These are phyloP conservation scores for Coccomyxa subellipsoidea DNA, from an alignment of 163 green algal species.

Conservation along the genomic window DNA sequence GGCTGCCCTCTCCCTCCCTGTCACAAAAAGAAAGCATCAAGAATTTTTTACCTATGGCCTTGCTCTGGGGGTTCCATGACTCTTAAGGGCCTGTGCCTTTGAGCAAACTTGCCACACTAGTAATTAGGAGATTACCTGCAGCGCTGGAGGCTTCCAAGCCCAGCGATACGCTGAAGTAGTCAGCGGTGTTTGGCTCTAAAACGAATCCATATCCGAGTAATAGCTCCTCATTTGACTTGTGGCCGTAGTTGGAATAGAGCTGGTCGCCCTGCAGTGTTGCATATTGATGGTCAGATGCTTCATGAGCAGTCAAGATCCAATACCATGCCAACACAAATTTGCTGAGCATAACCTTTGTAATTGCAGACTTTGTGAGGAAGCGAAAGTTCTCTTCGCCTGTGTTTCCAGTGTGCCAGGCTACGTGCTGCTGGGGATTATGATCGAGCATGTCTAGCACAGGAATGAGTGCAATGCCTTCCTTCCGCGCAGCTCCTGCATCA, in stretches of 20 bases:
- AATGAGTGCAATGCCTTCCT: constrained; percentile 35
- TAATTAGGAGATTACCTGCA: neutral
- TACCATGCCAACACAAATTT: too few relatives aligned
- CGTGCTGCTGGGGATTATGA: constrained; percentile 33
- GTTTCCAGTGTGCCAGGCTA: constrained; percentile 48
- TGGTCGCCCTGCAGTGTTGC: constrained; percentile 32
- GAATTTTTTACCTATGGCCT: too few relatives aligned
- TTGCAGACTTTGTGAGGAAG: constrained; percentile 25
- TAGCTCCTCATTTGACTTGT: constrained; percentile 60
- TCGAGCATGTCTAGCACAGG: constrained; percentile 60
- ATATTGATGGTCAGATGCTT: too few relatives aligned
- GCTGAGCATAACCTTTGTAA: constrained; percentile 26
- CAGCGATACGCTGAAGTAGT: constrained; percentile 50
- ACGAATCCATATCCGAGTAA: constrained; percentile 59
- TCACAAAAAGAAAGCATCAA: neutral
- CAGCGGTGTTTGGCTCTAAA: constrained; percentile 33
- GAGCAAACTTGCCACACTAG: too few relatives aligned
- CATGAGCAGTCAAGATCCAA: too few relatives aligned
- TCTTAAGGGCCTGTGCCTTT: too few relatives aligned
- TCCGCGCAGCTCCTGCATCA: neutral
- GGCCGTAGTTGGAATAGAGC: constrained; percentile 52
- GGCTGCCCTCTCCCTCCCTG: neutral
- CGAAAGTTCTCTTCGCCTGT: constrained; percentile 30
- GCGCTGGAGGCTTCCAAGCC: neutral
- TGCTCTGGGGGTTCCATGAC: too few relatives aligned